These are phyloP conservation scores for Chrysanthemum seticuspe DNA, from an alignment of 129 eudicot species.

Conservation along the genomic window DNA sequence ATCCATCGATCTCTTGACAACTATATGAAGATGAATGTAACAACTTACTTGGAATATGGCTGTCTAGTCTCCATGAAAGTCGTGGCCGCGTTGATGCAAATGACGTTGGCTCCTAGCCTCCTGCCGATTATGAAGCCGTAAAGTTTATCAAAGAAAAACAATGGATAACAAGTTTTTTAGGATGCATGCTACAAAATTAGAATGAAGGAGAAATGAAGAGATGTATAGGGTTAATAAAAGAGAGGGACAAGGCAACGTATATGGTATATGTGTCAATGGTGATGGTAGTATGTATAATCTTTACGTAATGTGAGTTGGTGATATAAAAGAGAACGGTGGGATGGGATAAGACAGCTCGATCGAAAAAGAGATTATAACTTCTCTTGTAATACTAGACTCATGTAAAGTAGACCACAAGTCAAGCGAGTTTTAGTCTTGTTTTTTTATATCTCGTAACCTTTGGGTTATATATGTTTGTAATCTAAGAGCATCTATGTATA, in stretches of 20 bases:
- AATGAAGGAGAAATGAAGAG: slow-evolving; percentile 16
- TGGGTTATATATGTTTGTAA: not conserved
- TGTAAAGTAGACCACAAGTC: slow-evolving; percentile 40
- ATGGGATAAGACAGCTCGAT: slow-evolving; percentile 27
- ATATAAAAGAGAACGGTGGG: slow-evolving; percentile 13
- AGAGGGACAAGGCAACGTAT: slow-evolving; percentile 34
- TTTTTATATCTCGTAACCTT: not conserved
- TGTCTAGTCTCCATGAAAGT: slow-evolving; percentile 30
- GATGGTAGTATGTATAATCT: slow-evolving; percentile 21
- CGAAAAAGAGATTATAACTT: slow-evolving; percentile 37
- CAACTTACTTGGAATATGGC: slow-evolving; percentile 37
- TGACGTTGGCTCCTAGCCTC: not conserved
- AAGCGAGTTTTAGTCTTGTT: slow-evolving; percentile 27
- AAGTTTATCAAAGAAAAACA: slow-evolving; percentile 10
- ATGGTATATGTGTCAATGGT: slow-evolving; percentile 21
- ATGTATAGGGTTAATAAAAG: slow-evolving; percentile 21
- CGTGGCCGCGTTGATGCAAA: not conserved
- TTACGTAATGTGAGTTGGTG: slow-evolving; percentile 26
- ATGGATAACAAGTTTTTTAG: not conserved
- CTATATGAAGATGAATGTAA: not conserved
- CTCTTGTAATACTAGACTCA: slow-evolving; percentile 38
- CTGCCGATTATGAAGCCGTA: not conserved
- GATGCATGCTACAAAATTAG: not conserved
- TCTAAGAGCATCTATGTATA: too few species aligned
- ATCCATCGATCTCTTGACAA: not conserved